Evolutionary conservation across 805 yeast genomes (phyloP), one percentile per base, ranked within the genome.

Genomic region (Pichia sporocuriosa): DNA sequence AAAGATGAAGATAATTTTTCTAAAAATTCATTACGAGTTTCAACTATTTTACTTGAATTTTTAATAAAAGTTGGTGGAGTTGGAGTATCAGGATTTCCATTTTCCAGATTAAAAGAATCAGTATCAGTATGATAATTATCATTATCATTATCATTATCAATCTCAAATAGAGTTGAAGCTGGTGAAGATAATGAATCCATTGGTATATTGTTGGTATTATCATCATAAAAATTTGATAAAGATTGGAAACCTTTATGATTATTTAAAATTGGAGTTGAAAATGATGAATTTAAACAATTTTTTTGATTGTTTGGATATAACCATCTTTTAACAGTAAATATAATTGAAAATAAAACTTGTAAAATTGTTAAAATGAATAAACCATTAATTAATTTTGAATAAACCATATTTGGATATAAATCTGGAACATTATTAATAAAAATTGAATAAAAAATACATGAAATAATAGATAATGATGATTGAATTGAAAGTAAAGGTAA

Each of bases 401-500:
- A 88, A 1, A 83, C 81, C 56, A 85, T 85, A 31, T 72, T 68
- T 1, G 95, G 95, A 58, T 86, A 90, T 52, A 86, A 65, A 42
- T 72, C 68, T 0, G 84, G 82, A 20, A 79, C 80, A 15, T 81
- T 66, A 4, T 66, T 58, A 31, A 76, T 72, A 55, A 80, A 86
- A 9, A 80, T 62, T 38, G 75, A 70, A 52, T 79, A 74, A 16
- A 72, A 61, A 13, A 78, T 47, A 41, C 83, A 60, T 1, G 93
- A 77, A 0, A 72, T 54, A 4, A 77, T 32, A 5, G 73, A 60
- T 5, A 72, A 49, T 0, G 57, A 56, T 6, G 74, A 57, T 57
- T 84, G 81, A 5, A 73, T 50, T 1, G 78, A 61, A 46, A 83
- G 69, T 3, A 67, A 56, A 0, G 81, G 79, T 27, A 84, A 55